Base-by-base conservation (phyloP, 805 yeast species). In the Danielozyma ontarioensis region DNA sequence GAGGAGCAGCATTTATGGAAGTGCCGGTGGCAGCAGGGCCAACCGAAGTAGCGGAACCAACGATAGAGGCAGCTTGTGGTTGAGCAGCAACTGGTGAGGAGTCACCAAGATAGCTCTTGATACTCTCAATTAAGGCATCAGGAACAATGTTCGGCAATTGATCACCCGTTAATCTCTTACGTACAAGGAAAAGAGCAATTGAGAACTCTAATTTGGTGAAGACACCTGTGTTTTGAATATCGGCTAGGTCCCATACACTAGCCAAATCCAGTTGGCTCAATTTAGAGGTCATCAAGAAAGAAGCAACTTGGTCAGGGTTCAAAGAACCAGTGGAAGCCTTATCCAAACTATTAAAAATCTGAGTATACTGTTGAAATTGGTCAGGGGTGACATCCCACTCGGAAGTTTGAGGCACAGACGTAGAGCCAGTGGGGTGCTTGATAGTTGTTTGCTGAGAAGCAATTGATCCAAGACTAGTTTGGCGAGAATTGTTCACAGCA, bases 191-290 rank as follows among this genome's bases (percentile, higher is more conserved):
- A 86, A 93, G 82, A 13, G 97, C 97, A 51, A 93, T 81, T 3
- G 94, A 80, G 57, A 93, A 93, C 56, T 93, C 98, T 43, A 76
- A 69, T 48, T 74, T 77, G 31, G 85, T 72, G 51, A 93, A 87
- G 27, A 72, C 72, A 17, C 96, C 97, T 28, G 84, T 77, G 57
- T 87, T 87, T 45, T 85, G 83, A 41, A 87, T 72, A 55, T 93
- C 97, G 7, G 97, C 78, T 45, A 93, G 69, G 59, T 93, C 98
- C 99, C 99, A 93, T 27, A 90, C 79, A 16, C 77, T 64, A 2
- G 97, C 98, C 41, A 93, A 71, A 14, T 77, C 79, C 32, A 85
- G 89, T 50, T 89, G 96, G 32, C 80, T 73, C 39, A 93, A 73
- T 41, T 85, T 83, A 3, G 97, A 90, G 7, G 93, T 83, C 70